Conservation (phyloP, 805 yeast genomes). For the Ogataea angusta region DNA sequence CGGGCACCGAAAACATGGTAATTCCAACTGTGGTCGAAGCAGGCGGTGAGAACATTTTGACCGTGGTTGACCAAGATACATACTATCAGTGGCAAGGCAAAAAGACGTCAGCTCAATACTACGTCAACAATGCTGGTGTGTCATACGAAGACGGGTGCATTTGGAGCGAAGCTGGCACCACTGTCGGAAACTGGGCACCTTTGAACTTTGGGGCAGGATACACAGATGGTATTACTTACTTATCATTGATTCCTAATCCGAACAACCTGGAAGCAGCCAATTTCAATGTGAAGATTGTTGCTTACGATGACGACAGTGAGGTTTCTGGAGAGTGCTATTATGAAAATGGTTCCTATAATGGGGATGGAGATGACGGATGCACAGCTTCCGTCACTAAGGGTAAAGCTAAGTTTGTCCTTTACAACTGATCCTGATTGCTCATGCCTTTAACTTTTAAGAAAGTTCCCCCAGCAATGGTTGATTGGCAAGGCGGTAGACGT, state of each 20-base stretch:
- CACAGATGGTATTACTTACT: constrained; percentile 54
- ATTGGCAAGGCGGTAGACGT: no score
- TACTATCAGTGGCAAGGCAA: constrained; percentile 64
- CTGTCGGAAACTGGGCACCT: constrained; percentile 79
- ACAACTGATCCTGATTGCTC: constrained; percentile 23
- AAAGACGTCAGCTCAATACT: constrained; percentile 67
- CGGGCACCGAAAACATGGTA: constrained; percentile 80
- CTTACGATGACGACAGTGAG: constrained; percentile 55
- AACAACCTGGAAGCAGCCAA: constrained; percentile 57
- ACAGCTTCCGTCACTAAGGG: constrained; percentile 88
- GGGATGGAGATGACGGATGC: constrained; percentile 80
- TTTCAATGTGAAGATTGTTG: constrained; percentile 77
- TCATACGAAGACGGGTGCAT: constrained; percentile 65
- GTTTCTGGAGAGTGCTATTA: constrained; percentile 77
- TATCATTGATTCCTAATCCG: constrained; percentile 76
- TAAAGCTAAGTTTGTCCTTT: constrained; percentile 78
- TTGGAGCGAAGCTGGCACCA: constrained; percentile 61
- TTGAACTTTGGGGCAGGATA: constrained; percentile 75
- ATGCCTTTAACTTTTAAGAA: no score
- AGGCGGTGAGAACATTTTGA: constrained; percentile 48
- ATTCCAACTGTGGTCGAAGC: constrained; percentile 63
- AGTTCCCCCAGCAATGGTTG: no score
- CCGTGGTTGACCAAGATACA: constrained; percentile 57
- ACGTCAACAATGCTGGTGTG: constrained; percentile 76
- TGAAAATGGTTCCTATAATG: constrained; percentile 72